Conservation (phyloP, 352 stramenopile genomes). For the Globisporangium cystogenes region DNA sequence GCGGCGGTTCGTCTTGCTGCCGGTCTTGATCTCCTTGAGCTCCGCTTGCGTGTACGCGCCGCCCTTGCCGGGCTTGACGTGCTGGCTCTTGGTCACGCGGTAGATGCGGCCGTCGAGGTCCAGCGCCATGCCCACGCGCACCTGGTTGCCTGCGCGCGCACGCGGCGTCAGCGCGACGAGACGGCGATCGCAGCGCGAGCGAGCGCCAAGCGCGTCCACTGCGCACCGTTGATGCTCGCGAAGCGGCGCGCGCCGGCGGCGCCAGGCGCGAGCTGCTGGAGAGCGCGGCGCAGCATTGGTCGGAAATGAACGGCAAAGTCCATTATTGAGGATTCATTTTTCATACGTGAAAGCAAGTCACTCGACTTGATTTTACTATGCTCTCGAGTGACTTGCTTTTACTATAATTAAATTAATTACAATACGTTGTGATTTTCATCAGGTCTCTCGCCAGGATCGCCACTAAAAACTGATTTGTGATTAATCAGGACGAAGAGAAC, state of each 20-base stretch:
- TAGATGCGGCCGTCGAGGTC: conserved; percentile 84
- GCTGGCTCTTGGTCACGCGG: conserved; percentile 77
- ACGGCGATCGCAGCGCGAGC: not conserved
- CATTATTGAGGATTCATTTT: no score
- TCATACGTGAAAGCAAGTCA: no score
- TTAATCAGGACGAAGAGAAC: no score
- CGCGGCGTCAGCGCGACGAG: not conserved
- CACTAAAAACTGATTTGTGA: no score
- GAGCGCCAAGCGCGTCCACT: not conserved
- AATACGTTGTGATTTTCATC: no score
- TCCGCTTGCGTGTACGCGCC: conserved; percentile 78
- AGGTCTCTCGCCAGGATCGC: no score
- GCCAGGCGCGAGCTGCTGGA: conserved; percentile 25
- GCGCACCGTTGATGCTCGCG: conserved; percentile 59
- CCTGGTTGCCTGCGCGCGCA: conserved; percentile 59
- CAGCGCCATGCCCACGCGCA: conserved; percentile 76
- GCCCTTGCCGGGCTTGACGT: conserved; percentile 83
- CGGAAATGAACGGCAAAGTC: not conserved
- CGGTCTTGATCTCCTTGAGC: conserved; percentile 85
- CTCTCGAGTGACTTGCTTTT: no score
- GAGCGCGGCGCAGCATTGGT: conserved; percentile 35
- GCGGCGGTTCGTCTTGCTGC: conserved; percentile 75
- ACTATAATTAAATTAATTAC: no score
- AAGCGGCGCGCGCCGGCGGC: conserved; percentile 36
- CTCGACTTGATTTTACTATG: no score